Evolutionary conservation across 2,329 filamentous ascomycete species (phyloP), one percentile per base, ranked within the genome.

Genomic region (Colletotrichum sp.): DNA sequence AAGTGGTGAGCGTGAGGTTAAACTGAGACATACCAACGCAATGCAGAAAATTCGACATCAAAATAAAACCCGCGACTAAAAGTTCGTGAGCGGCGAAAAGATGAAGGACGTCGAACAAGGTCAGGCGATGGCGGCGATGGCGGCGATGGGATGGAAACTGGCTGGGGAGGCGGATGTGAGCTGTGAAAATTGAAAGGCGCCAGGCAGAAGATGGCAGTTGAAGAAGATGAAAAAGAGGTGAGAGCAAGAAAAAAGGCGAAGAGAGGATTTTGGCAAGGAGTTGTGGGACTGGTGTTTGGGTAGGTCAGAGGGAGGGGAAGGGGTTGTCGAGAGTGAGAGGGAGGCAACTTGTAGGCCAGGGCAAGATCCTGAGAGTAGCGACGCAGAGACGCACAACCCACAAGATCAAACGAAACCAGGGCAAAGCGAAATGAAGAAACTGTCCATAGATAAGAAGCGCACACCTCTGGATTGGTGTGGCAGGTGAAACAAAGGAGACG

Each of bases 151-250:
- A 25, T 13, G 0, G n/a, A 13, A 8, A 25, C 0, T 22, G n/a
- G 43, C 6, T 5, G 0, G 0, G 43, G n/a, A 22, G 43, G 10
- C 10, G n/a, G 43, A 52, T 22, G 43, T 10, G 13, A 1, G n/a
- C n/a, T 8, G 43, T 25, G n/a, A 8, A 52, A 8, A 52, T 52
- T 52, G 43, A 22, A 52, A 52, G 43, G 43, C 10, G 22, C 43
- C 6, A 13, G 4, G n/a, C 10, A 22, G 43, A 52, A 52, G n/a
- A 13, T 9, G 43, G 43, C 6, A 52, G 2, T 22, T 1, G 43
- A 22, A 52, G 43, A 22, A 48, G 6, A 48, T 22, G n/a, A 3
- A 1, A 52, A 22, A 52, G 12, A 52, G 8, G 10, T 22, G 6
- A 13, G 0, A 48, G 43, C 18, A 48, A 52, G 2, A 13, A 3